Evolutionary conservation across 441 rosid genomes (phyloP).

Genomic region (Erodium trifolium): DNA sequence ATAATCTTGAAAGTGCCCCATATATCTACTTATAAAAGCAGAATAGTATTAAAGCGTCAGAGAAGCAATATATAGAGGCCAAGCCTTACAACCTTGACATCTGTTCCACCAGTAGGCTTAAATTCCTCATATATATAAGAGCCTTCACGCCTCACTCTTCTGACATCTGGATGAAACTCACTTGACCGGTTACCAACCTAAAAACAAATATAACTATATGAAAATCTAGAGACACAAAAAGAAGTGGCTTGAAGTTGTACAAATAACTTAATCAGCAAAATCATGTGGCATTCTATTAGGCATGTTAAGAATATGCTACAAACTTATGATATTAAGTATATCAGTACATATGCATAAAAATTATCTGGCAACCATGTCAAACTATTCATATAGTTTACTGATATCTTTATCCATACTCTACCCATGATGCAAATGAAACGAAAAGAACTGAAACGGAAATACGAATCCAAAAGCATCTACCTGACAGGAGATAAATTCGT

Average conservation of each 20-base stretch:
- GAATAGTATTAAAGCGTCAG: not conserved
- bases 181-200: slow-evolving; percentile 97
- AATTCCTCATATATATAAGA: slow-evolving; percentile 99
- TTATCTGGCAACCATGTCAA: not conserved
- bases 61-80: not conserved
- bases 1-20: slow-evolving; percentile 8
- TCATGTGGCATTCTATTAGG: not conserved
- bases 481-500: not conserved
- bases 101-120: slow-evolving; percentile 99
- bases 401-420: not conserved
- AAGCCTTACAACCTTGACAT: slow-evolving; percentile 70
- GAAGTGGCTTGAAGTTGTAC: not conserved
- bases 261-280: not conserved
- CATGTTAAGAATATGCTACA: not conserved
- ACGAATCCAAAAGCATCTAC: slow-evolving; percentile 2
- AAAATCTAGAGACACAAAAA: not conserved
- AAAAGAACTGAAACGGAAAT: slow-evolving; percentile 4
- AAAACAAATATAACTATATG: slow-evolving; percentile 14
- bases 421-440: not conserved
- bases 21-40: slow-evolving; percentile 1
- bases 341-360: not conserved
- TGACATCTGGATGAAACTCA: slow-evolving; percentile 93
- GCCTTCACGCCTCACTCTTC: slow-evolving; percentile 98
- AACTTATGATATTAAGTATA: not conserved
- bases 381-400: not conserved